These are phyloP conservation scores for Aschersonia sp. DNA, from an alignment of 2,329 filamentous ascomycete genomes.

Conservation along the genomic window DNA sequence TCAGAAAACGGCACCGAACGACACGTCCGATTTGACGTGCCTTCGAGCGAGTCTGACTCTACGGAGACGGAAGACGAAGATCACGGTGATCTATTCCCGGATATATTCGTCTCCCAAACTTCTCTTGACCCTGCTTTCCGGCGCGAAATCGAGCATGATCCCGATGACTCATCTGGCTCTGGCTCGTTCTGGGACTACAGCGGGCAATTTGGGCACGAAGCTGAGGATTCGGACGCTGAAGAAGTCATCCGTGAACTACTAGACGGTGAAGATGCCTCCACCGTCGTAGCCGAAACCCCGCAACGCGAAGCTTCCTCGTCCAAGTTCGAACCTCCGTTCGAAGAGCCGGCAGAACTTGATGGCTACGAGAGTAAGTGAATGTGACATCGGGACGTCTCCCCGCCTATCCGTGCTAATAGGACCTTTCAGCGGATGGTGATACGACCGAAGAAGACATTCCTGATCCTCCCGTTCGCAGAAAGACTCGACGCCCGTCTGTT, in stretches of 20 bases:
- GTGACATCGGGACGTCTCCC: too few species aligned
- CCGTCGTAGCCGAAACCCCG: conserved; percentile 18
- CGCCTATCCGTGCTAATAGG: conserved; percentile 4
- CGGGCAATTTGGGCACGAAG: conserved; percentile 25
- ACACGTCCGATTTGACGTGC: conserved; percentile 61
- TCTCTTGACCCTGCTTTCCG: conserved; percentile 58
- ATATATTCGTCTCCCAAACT: conserved; percentile 66
- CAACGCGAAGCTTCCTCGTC: conserved; percentile 5
- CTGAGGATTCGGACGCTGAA: conserved; percentile 26
- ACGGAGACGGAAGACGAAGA: conserved; percentile 50
- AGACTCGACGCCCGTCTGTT: conserved; percentile 25
- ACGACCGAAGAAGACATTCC: conserved; percentile 47
- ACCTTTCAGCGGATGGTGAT: conserved; percentile 38
- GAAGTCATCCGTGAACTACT: conserved; percentile 20
- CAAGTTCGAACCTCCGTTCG: conserved; percentile 15
- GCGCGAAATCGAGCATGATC: conserved; percentile 56
- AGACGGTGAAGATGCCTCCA: conserved; percentile 26
- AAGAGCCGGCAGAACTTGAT: conserved; percentile 29
- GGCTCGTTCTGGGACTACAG: conserved; percentile 51
- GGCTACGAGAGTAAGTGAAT: conserved; percentile 44
- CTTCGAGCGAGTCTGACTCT: conserved; percentile 51
- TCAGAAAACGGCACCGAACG: conserved; percentile 32
- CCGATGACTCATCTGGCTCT: conserved; percentile 41
- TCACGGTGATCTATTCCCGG: conserved; percentile 53
- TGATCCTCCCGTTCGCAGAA: conserved; percentile 32